Percentiles rank a stretch among this genome's conserved stretches.
phyloP scores from a whole-genome alignment of 2,329 filamentous ascomycete species.

The Diaporthe sp. region DNA sequence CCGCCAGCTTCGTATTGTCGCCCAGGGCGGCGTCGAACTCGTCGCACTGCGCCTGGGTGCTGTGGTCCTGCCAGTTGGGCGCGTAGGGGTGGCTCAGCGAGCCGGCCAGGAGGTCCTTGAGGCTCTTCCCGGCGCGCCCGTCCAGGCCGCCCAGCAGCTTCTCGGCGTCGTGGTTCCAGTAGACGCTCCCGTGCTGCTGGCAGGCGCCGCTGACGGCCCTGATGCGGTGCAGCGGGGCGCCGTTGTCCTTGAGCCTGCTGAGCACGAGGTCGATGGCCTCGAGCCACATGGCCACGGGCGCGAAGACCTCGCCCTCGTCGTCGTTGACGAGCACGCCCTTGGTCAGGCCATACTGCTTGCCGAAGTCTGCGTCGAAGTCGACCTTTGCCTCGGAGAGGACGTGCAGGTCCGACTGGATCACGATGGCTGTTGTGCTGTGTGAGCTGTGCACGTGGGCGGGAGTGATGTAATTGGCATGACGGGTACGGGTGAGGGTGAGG shows the following conservation, averaged over 20 bases:
- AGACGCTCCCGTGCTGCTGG: slow-evolving; percentile 98
- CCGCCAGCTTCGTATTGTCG: slow-evolving; percentile 76
- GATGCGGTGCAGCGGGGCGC: slow-evolving; percentile 81
- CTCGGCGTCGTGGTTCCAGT: slow-evolving; percentile 84
- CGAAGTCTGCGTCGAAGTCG: slow-evolving; percentile 91
- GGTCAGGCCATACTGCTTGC: slow-evolving; percentile 79
- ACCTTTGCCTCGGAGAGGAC: slow-evolving; percentile 89
- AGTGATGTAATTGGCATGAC: neutral
- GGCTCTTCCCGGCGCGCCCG: slow-evolving; percentile 62
- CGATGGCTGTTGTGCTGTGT: slow-evolving; percentile 71
- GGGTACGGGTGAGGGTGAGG: neutral
- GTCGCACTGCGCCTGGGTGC: slow-evolving; percentile 93
- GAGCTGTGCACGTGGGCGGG: slow-evolving; percentile 4
- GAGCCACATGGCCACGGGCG: slow-evolving; percentile 94
- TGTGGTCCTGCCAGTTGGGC: slow-evolving; percentile 98
- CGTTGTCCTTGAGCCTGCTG: slow-evolving; percentile 75
- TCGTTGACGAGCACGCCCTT: slow-evolving; percentile 92
- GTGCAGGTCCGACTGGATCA: slow-evolving; percentile 85
- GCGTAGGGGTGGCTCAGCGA: slow-evolving; percentile 89
- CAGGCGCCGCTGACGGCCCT: slow-evolving; percentile 90
- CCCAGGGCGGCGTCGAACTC: slow-evolving; percentile 84
- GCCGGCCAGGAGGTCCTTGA: slow-evolving; percentile 79
- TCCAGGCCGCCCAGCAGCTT: slow-evolving; percentile 69
- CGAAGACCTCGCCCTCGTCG: slow-evolving; percentile 88
- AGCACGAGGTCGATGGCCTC: slow-evolving; percentile 93